Evolutionary conservation across 768 basidiomycete genomes (phyloP), one percentile per base, ranked within the genome.

Genomic region (Termitomyces sp.): DNA sequence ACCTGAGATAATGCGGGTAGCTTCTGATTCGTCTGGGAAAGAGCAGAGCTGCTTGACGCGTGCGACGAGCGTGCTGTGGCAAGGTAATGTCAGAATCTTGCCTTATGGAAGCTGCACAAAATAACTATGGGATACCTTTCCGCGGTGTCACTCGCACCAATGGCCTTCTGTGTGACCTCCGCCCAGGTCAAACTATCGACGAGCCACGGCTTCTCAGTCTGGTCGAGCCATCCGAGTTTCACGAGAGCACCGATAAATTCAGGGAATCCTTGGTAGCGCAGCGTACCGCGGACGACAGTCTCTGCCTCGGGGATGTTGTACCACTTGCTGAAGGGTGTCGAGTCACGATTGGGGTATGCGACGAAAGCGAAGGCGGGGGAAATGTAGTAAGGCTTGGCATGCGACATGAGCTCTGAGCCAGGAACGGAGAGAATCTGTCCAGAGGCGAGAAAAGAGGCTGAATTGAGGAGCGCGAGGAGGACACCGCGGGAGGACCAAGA

Each of bases 401-500:
- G 78, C 2, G 74, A 76, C 96, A 99, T 99, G 57, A 99, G 83
- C 50, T 95, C 88, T 56, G 79, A 77, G 56, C 95, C 95, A 7
- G 79, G 70, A 43, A 98, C 79, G 43, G 82, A 76, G 50, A 86
- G 76, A 45, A 81, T 74, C 71, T 91, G 73, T 32, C 86, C 83
- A 53, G 80, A 74, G 39, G 84, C 77, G 66, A 89, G 78, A 75
- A 88, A 94, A 3, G 89, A 86, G 19, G 93, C 97, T 35, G 82
- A 78, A 78, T 98, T 98, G 64, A 94, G 83, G 51, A 98, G 83
- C 2, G 97, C 96, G 63, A 98, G 88, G 54, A 99, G 87, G 43
- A 95, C 94, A 51, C 95, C 96, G 21, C 94, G 89, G 8, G 94
- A 91, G 7, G 94, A 96, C 97, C 97, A 98, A 37, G 94, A 97